These are phyloP conservation scores for Plenodomus tracheiphilus DNA, from an alignment of 2,329 filamentous ascomycete species.

Conservation along the genomic window DNA sequence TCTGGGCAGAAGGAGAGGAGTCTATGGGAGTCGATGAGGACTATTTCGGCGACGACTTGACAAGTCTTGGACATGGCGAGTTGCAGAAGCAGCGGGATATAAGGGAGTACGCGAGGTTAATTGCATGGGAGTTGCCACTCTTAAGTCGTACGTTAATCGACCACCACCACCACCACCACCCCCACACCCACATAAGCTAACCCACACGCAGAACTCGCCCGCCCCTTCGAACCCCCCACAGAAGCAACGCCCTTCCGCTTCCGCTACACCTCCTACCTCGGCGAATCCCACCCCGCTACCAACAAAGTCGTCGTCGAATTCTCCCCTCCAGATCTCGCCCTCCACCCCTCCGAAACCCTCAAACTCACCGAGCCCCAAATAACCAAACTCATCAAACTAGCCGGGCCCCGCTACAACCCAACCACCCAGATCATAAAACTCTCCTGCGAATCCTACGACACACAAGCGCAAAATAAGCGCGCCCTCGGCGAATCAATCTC, in stretches of 20 bases:
- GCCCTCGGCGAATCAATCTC: constrained; percentile 81
- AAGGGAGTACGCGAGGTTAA: constrained; percentile 82
- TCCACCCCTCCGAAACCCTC: constrained; percentile 58
- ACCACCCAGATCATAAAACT: constrained; percentile 81
- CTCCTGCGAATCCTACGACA: constrained; percentile 84
- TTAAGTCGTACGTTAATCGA: constrained; percentile 80
- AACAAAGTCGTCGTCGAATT: constrained; percentile 96
- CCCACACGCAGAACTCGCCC: constrained; percentile 68
- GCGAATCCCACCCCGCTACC: constrained; percentile 87
- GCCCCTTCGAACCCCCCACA: constrained; percentile 75
- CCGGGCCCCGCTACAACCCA: constrained; percentile 85
- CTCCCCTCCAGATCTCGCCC: constrained; percentile 68
- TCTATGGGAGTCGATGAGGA: constrained; percentile 62
- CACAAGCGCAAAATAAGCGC: constrained; percentile 95
- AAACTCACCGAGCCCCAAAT: constrained; percentile 68
- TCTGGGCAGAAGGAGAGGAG: constrained; percentile 47
- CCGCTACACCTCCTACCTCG: constrained; percentile 96
- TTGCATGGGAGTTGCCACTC: constrained; percentile 95
- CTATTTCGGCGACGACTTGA: constrained; percentile 82
- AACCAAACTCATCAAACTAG: constrained; percentile 84
- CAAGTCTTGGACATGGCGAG: constrained; percentile 79
- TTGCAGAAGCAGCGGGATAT: constrained; percentile 86
- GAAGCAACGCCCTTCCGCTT: constrained; percentile 77
- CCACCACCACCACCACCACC: not conserved
- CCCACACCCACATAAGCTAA: not conserved